Evolutionary conservation across 305 asterid genomes (phyloP), one percentile per base, ranked within the genome.

Genomic region (Fraxinus sp.): DNA sequence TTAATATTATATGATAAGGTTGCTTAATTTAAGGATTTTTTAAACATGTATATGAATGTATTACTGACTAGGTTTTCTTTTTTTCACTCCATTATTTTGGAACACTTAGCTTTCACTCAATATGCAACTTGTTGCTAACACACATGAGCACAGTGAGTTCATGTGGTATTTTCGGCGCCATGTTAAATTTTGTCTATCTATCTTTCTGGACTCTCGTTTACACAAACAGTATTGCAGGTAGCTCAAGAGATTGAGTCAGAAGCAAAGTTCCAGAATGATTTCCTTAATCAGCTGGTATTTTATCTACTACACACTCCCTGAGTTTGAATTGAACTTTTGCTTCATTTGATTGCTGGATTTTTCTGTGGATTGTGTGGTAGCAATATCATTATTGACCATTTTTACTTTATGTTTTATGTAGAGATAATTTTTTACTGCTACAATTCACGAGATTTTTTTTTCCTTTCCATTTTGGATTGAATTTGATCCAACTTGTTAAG

Each of bases 231-330:
- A 41, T 85, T 89, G 82, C 96, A 95, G 98, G 98, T 95, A 80
- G 97, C 98, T 81, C 93, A 89, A 87, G 98, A 93, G 24, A 95
- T 95, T 39, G 88, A 89, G 39, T 86, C 93, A 1, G 98, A 95
- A 88, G 98, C 98, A 0, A 93, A 90, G 88, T 92, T 43, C 86
- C 98, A 92, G 87, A 95, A 92, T 89, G 95, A 95, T 88, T 92
- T 95, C 87, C 90, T 95, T 87, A 91, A 89, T 89, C 97, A 95
- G 90, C 90, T 95, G 98, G 98, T 95, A 93, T 81, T 91, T 84
- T 57, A 10, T 62, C 68, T 70, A 70, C 64, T 26, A 57, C 75
- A 13, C 62, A 39, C 74, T 79, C 71, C n/a, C 13, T 68, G 84
- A 28, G 70, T 81, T 46, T 59, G 30, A 35, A 20, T 75, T 13